Conservation (phyloP, 805 yeast species). For the Yarrowia sp. region DNA sequence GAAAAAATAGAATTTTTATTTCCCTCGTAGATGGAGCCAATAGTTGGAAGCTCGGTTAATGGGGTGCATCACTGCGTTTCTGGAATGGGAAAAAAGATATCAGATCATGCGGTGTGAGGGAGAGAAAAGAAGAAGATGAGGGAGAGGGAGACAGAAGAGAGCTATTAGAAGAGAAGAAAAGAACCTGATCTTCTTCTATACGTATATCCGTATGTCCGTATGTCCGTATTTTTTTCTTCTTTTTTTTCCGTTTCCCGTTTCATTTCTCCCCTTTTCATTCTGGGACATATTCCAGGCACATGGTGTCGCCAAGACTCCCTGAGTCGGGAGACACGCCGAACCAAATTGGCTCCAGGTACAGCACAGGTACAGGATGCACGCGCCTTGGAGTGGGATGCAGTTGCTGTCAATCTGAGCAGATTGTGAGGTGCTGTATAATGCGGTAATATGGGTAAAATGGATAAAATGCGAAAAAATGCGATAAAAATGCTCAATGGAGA, state of each 20-base stretch:
- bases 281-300: constrained; percentile 1
- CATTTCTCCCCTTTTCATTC: neutral
- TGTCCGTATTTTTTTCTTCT: too few relatives aligned
- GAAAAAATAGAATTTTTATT: too few relatives aligned
- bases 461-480: neutral
- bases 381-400: neutral
- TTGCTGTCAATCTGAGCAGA: neutral
- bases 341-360: constrained; percentile 16
- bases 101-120: neutral
- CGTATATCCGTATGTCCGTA: too few relatives aligned
- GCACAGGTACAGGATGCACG: neutral
- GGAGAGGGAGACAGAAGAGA: too few relatives aligned
- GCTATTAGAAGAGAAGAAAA: too few relatives aligned
- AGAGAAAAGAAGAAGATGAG: too few relatives aligned
- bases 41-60: neutral
- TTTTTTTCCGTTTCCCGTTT: neutral
- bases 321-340: neutral
- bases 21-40: too few relatives aligned
- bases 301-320: constrained; percentile 15
- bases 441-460: neutral
- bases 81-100: neutral
- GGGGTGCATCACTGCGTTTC: neutral
- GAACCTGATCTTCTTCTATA: too few relatives aligned
- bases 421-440: too few relatives aligned
- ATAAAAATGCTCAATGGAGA: neutral